Conservation (phyloP, 176 grass and related monocot genomes). For the Hsuehochloa calcarea region DNA sequence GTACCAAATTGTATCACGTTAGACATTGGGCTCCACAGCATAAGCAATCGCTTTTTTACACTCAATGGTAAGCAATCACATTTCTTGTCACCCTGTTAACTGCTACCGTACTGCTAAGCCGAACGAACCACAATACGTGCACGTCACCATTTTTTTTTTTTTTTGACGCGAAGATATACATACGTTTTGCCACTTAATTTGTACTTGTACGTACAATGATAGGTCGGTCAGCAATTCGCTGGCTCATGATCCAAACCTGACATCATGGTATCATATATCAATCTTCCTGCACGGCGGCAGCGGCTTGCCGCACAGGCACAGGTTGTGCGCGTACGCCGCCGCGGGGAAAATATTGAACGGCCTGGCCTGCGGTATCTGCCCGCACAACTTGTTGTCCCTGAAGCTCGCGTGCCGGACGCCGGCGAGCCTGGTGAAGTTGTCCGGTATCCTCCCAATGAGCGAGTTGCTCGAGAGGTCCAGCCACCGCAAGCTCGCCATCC, state of each 20-base stretch:
- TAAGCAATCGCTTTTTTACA: too few relatives aligned
- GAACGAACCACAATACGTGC: too few relatives aligned
- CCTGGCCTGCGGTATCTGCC: conserved; percentile 56
- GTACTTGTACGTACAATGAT: too few relatives aligned
- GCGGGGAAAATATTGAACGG: conserved; percentile 64
- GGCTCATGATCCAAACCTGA: neutral
- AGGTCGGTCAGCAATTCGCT: too few relatives aligned
- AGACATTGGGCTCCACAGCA: too few relatives aligned
- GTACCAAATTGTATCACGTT: too few relatives aligned
- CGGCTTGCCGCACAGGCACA: conserved; percentile 79
- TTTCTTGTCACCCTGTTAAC: too few relatives aligned
- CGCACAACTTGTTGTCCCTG: conserved; percentile 66
- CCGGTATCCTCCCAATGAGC: conserved; percentile 68
- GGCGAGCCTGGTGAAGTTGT: conserved; percentile 39
- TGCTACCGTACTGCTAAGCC: too few relatives aligned
- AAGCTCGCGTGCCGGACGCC: conserved; percentile 64
- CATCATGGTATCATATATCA: neutral
- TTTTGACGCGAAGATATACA: too few relatives aligned
- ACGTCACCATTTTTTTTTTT: too few relatives aligned
- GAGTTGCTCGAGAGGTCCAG: conserved; percentile 56
- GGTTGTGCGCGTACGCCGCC: conserved; percentile 69
- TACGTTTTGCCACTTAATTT: too few relatives aligned
- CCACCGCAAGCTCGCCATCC: conserved; percentile 53
- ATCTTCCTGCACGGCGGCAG: conserved; percentile 61
- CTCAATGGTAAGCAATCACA: too few relatives aligned